Evolutionary conservation across 176 grass and related monocot species (phyloP), one percentile per base, ranked within the genome.

Genomic region (Areca catechu): DNA sequence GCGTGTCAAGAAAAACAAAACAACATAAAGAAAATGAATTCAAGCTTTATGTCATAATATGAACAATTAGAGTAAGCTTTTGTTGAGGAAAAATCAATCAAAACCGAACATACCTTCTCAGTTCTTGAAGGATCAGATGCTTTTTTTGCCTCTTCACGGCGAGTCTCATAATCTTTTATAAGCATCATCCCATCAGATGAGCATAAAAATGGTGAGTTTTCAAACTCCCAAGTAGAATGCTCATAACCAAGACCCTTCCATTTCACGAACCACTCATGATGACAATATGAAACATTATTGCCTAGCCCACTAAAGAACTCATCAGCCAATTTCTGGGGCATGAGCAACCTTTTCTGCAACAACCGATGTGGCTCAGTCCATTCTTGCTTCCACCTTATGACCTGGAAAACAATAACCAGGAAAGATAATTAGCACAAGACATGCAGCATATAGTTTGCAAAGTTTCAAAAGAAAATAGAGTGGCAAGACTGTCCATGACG

Each of bases 201-300:
- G 59, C 73, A 80, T 58, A 95, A 79, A 95, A 95, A 86, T 61
- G 71, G 65, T 28, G 90, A 85, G 68, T 56, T 72, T 50, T 86
- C 90, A 18, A 89, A 65, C 68, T 95, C 90, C 90, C 90, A 95
- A 60, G 90, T 95, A 14, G 79, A 76, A 43, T 89, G 58, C 57
- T 95, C 90, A 23, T 95, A 89, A 5, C 85, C 85, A 58, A 89
- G 68, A 58, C 73, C 85, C 24, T 82, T 85, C 90, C 90, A 95
- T 79, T 95, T 95, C 30, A 95, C 90, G 50, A 89, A 63, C 82
- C 82, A 95, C 73, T 95, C 90, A 1, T 28, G 65, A 68, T 89
- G 86, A 69, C 82, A 89, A 53, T 61, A 83, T 61, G 54, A 22
- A 30, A 77, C 48, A 19, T 58, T 71, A 57, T 80, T 55, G 69